Percentiles rank a stretch among this genome's conserved stretches.
These are phyloP conservation scores for Boletus smithii DNA, from an alignment of 1,284 basidiomycete species.

Conservation along the genomic window DNA sequence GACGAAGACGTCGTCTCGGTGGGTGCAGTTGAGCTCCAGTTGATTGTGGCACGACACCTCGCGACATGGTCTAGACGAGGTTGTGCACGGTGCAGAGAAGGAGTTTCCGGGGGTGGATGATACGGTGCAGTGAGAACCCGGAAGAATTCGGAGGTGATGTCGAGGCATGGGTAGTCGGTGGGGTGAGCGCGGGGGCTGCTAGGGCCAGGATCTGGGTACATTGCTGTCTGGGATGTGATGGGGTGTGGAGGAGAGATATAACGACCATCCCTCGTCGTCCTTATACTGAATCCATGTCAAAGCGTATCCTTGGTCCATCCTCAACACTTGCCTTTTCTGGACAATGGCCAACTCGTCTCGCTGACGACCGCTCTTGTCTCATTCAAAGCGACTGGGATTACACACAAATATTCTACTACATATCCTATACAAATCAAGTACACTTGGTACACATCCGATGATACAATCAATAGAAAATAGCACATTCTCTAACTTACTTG, in stretches of 20 bases:
- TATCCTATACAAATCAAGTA: constrained; percentile 16
- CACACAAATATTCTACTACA: constrained; percentile 17
- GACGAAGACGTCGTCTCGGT: constrained; percentile 1
- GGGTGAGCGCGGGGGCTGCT: constrained; percentile 5
- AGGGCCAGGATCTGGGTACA: constrained; percentile 24
- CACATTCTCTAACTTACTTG: not conserved
- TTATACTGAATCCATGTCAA: constrained; percentile 34
- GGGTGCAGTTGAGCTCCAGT: constrained; percentile 21
- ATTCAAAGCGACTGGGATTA: constrained; percentile 12
- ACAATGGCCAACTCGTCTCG: constrained; percentile 27
- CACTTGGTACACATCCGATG: constrained; percentile 20
- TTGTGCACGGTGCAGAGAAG: constrained; percentile 10
- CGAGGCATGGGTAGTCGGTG: constrained; percentile 12
- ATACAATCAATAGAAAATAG: constrained; percentile 17
- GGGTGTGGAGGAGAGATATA: constrained; percentile 2
- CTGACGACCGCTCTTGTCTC: constrained; percentile 18
- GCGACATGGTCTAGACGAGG: constrained; percentile 22
- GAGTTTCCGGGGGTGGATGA: constrained; percentile 5
- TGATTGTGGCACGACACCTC: constrained; percentile 28
- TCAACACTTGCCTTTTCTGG: constrained; percentile 35
- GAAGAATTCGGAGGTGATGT: constrained; percentile 31
- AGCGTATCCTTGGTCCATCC: constrained; percentile 28
- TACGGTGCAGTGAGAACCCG: constrained; percentile 32
- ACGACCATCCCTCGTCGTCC: constrained; percentile 16
- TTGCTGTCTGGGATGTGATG: constrained; percentile 4